Percentiles rank a stretch among this genome's conserved stretches.
Evolutionary conservation across 306 rosid species (phyloP).

Genomic region (Urtica urens): DNA sequence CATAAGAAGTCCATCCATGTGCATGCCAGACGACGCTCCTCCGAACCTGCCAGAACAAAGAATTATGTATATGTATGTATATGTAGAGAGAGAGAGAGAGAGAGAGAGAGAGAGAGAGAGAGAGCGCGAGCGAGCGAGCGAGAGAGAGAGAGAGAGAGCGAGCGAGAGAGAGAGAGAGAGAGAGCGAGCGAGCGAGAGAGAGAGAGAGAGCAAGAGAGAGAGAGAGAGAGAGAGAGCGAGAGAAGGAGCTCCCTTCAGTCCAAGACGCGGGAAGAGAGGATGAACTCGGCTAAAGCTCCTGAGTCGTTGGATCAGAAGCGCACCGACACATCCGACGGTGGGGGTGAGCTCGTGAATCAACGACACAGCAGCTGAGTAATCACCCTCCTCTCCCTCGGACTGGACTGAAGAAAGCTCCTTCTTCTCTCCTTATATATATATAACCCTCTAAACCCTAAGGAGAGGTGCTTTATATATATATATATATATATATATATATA

Average conservation of each 20-base stretch:
- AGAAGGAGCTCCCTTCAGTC: constrained; percentile 99
- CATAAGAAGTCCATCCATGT: no score
- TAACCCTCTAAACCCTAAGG: background rate
- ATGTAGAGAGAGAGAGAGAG: no score
- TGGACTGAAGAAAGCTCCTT: constrained; percentile 96
- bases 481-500: background rate
- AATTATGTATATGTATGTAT: no score
- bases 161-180: no score
- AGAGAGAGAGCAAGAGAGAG: no score
- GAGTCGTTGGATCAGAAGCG: constrained; percentile 84
- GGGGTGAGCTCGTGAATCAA: constrained; percentile 60
- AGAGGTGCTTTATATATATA: background rate
- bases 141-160: no score
- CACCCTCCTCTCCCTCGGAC: constrained; percentile 41
- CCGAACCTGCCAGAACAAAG: no score
- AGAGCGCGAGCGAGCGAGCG: no score
- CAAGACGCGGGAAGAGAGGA: constrained; percentile 69
- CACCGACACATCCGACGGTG: constrained; percentile 15
- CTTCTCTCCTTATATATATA: background rate
- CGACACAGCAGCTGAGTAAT: constrained; percentile 90
- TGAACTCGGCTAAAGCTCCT: constrained; percentile 56
- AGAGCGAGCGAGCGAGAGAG: no score
- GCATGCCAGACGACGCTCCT: no score
- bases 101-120: no score
- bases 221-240: no score